phyloP scores from a whole-genome alignment of 1,284 basidiomycete species.

The Mycena sp. region DNA sequence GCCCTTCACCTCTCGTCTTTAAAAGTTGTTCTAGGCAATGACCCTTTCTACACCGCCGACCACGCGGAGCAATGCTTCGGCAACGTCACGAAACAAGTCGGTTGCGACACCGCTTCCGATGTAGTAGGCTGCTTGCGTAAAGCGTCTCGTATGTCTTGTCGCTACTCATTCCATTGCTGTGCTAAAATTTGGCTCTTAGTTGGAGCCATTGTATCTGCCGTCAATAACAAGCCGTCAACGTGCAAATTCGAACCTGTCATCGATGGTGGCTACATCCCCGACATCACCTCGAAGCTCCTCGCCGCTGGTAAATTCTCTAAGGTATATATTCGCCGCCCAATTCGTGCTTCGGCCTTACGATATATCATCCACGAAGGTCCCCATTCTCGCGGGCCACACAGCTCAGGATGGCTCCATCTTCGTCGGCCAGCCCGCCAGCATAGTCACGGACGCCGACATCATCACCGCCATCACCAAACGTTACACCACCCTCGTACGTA shows the following conservation, averaged over 20 bases:
- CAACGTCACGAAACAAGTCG: conserved; percentile 24
- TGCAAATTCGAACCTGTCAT: conserved; percentile 30
- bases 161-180: neutral
- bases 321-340: no score
- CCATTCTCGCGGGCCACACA: conserved; percentile 28
- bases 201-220: conserved; percentile 30
- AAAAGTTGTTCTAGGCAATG: conserved; percentile 7
- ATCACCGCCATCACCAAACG: conserved; percentile 21
- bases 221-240: conserved; percentile 31
- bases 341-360: no score
- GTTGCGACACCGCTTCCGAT: conserved; percentile 12
- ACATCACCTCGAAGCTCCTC: conserved; percentile 24
- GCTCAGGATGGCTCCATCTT: conserved; percentile 31
- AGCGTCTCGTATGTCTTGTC: conserved; percentile 15
- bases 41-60: conserved; percentile 24
- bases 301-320: conserved; percentile 23
- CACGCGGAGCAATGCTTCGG: conserved; percentile 26
- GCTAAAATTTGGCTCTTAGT: conserved; percentile 1
- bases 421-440: conserved; percentile 11
- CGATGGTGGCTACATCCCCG: conserved; percentile 25
- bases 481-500: conserved; percentile 17
- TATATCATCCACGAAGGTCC: no score
- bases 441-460: conserved; percentile 23
- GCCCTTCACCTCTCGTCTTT: neutral
- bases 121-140: conserved; percentile 25